These are phyloP conservation scores for Penicillium crustosum DNA, from an alignment of 2,329 filamentous ascomycete genomes.

Conservation along the genomic window DNA sequence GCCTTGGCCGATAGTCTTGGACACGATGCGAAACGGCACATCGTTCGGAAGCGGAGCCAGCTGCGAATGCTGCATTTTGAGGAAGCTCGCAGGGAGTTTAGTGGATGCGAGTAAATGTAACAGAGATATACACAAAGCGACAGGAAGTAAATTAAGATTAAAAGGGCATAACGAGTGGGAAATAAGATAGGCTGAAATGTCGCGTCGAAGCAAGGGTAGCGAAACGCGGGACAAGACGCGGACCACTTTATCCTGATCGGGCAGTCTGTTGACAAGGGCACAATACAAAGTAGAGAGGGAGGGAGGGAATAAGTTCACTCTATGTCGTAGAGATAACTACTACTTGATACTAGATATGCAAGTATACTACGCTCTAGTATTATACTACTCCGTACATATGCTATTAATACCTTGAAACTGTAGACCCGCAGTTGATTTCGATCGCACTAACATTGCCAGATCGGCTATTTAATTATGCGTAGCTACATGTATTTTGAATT, in stretches of 20 bases:
- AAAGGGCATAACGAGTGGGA: constrained; percentile 2
- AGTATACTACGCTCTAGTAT: not conserved
- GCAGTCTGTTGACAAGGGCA: constrained; percentile 31
- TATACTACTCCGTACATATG: not conserved
- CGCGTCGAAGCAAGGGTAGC: constrained; percentile 15
- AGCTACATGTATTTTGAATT: not conserved
- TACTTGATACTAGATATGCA: not conserved
- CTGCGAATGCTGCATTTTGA: constrained; percentile 71
- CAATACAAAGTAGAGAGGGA: not conserved
- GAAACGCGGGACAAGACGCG: constrained; percentile 31
- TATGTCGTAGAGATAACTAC: not conserved
- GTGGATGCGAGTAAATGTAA: not conserved
- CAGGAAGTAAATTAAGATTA: not conserved
- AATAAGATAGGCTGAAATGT: constrained; percentile 23
- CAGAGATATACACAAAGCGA: constrained; percentile 8
- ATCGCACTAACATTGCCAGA: constrained; percentile 1
- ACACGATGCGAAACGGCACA: constrained; percentile 90
- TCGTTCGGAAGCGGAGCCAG: constrained; percentile 78
- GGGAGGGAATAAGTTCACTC: not conserved
- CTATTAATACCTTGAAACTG: constrained; percentile 3
- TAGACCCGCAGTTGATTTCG: constrained; percentile 7
- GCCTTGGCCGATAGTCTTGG: constrained; percentile 92
- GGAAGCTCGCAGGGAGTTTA: constrained; percentile 12
- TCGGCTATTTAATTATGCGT: not conserved
- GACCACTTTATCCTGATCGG: constrained; percentile 41